A percentile compares a stretch with the other conserved stretches of the same genome.
These are phyloP conservation scores for Coffea eugenioides DNA, from an alignment of 257 asterid genomes.

Conservation along the genomic window DNA sequence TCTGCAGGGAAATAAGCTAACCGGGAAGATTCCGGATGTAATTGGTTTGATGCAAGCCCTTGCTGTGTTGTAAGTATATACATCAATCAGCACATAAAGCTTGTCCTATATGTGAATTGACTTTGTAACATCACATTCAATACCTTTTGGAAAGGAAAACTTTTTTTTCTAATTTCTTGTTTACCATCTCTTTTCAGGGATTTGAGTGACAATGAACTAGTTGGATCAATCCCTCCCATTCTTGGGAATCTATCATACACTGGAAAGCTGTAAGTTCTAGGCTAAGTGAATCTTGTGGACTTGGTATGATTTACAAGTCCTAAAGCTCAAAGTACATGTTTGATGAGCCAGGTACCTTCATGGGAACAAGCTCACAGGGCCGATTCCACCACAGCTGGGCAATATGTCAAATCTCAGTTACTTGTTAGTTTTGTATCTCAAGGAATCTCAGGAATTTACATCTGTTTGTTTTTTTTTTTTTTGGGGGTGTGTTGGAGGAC, in stretches of 20 bases:
- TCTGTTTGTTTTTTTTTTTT: background rate
- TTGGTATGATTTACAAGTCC: background rate
- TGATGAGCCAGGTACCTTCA: slow-evolving; percentile 70
- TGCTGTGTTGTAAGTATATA: slow-evolving; percentile 80
- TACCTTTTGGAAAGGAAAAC: background rate
- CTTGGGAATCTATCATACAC: slow-evolving; percentile 95
- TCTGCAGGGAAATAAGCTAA: slow-evolving; percentile 84
- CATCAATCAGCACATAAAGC: background rate
- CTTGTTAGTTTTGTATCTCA: slow-evolving; percentile 46
- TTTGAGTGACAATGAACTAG: slow-evolving; percentile 85
- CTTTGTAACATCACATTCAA: background rate
- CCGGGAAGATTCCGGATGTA: slow-evolving; percentile 93
- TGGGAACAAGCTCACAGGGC: slow-evolving; percentile 92
- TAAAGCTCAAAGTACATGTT: background rate
- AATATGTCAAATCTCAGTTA: slow-evolving; percentile 93
- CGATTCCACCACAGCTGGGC: slow-evolving; percentile 86
- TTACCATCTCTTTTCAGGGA: slow-evolving; percentile 48
- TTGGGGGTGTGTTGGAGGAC: too few species aligned
- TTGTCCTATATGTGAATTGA: background rate
- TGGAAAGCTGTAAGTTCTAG: slow-evolving; percentile 77
- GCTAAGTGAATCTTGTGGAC: background rate
- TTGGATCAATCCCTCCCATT: slow-evolving; percentile 82
- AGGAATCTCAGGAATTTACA: background rate
- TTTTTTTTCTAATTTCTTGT: background rate
- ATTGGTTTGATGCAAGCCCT: slow-evolving; percentile 99